A percentile compares a stretch with the other conserved stretches of the same genome.
phyloP scores from a whole-genome alignment of 1,284 basidiomycete species.

The Microbotryum saponariae region DNA sequence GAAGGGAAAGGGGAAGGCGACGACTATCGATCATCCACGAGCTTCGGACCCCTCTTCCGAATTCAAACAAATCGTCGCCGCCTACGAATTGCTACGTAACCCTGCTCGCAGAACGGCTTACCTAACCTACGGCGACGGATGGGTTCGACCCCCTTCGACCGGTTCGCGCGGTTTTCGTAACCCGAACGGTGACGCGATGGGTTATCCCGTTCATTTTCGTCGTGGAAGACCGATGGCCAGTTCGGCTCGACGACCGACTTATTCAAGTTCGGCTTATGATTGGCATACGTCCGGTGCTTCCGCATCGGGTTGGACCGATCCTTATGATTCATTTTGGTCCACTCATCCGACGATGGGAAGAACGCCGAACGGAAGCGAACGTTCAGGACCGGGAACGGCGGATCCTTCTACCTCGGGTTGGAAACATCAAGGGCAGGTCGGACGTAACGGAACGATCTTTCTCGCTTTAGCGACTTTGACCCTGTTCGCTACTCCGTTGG shows the following conservation, averaged over 20 bases:
- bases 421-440: conserved; percentile 14
- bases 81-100: conserved; percentile 33
- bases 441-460: conserved; percentile 22
- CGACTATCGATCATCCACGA: not conserved
- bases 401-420: conserved; percentile 14
- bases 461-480: conserved; percentile 17
- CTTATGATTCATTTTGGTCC: conserved; percentile 17
- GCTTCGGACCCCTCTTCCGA: conserved; percentile 5
- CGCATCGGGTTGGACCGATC: conserved; percentile 9
- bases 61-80: conserved; percentile 30
- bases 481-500: conserved; percentile 17
- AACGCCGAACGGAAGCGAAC: not conserved
- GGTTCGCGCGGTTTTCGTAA: not conserved
- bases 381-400: not conserved
- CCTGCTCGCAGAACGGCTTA: conserved; percentile 24
- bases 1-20: conserved; percentile 5
- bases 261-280: conserved; percentile 8
- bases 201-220: conserved; percentile 19
- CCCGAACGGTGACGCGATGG: conserved; percentile 3
- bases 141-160: conserved; percentile 8
- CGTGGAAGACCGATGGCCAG: conserved; percentile 21
- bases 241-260: conserved; percentile 4
- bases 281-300: not conserved
- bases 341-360: conserved; percentile 9
- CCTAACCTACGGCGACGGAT: conserved; percentile 27